Evolutionary conservation across 768 basidiomycete species (phyloP).

Genomic region (Pisolithus albus): DNA sequence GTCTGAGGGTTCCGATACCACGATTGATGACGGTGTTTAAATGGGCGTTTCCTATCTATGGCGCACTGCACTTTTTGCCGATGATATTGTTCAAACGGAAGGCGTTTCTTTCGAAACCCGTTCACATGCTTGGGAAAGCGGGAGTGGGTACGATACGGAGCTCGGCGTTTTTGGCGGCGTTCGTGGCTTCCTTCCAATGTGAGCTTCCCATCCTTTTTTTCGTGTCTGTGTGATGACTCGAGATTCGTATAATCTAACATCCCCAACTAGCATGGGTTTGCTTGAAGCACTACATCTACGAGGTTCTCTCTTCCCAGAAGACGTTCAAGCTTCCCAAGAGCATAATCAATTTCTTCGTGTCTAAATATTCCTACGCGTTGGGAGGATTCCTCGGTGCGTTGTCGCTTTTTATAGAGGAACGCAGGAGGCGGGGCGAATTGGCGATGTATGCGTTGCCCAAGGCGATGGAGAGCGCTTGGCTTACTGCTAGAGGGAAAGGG

Average conservation of each 20-base stretch:
- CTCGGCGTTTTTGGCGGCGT: constrained; percentile 79
- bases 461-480: constrained; percentile 87
- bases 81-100: constrained; percentile 74
- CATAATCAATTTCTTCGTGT: constrained; percentile 51
- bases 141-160: constrained; percentile 71
- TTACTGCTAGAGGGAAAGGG: constrained; percentile 66
- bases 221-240: too few relatives aligned
- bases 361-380: constrained; percentile 68
- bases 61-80: constrained; percentile 86
- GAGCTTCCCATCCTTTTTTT: constrained; percentile 15
- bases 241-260: neutral
- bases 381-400: constrained; percentile 70
- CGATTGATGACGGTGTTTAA: constrained; percentile 76
- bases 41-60: constrained; percentile 82
- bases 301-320: constrained; percentile 36
- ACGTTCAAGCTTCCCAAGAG: constrained; percentile 35
- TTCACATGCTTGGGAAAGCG: constrained; percentile 56
- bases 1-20: constrained; percentile 36
- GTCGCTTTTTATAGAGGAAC: constrained; percentile 81
- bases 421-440: constrained; percentile 79
- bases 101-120: constrained; percentile 58
- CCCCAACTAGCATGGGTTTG: constrained; percentile 50
- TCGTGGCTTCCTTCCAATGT: constrained; percentile 82
- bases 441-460: constrained; percentile 92
- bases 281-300: constrained; percentile 55